phyloP scores from a whole-genome alignment of 1,284 basidiomycete genomes.

The Erythrobasidium hasegawianum region DNA sequence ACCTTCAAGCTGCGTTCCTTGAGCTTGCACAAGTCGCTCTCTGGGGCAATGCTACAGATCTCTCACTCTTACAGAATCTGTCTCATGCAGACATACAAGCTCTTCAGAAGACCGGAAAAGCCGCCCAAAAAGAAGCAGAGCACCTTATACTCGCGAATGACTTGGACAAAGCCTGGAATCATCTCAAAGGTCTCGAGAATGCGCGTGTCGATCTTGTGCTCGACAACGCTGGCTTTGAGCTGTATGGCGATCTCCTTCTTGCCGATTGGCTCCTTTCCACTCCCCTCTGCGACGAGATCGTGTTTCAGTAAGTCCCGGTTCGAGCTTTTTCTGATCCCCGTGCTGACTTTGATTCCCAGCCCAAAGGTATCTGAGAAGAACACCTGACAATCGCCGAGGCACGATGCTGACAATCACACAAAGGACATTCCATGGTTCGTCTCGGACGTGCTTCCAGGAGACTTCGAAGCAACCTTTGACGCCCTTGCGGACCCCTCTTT shows the following conservation, averaged over 20 bases:
- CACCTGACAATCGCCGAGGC: too few species aligned
- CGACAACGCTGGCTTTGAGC: conserved; percentile 65
- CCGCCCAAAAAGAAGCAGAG: conserved; percentile 67
- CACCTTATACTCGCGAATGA: conserved; percentile 82
- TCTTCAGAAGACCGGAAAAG: conserved; percentile 66
- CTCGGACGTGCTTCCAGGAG: conserved; percentile 52
- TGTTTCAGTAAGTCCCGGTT: conserved; percentile 71
- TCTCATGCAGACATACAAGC: conserved; percentile 96
- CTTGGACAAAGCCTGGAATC: conserved; percentile 69
- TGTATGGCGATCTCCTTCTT: conserved; percentile 89
- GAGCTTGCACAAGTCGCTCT: conserved; percentile 55
- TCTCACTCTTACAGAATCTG: conserved; percentile 84
- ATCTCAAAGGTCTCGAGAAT: conserved; percentile 68
- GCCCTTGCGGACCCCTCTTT: conserved; percentile 56
- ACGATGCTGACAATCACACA: conserved; percentile 57
- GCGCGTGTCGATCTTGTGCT: conserved; percentile 80
- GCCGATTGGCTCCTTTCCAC: conserved; percentile 92
- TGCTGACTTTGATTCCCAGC: background rate
- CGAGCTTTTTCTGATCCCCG: background rate
- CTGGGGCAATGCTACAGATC: conserved; percentile 93
- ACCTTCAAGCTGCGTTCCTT: conserved; percentile 63
- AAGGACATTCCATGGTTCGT: conserved; percentile 93
- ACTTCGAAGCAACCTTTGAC: conserved; percentile 50
- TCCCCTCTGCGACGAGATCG: conserved; percentile 70
- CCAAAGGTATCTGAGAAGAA: background rate